A percentile compares a stretch with the other conserved stretches of the same genome.
Evolutionary conservation across 192 early-diverging fungal genomes (phyloP).

Genomic region (Linnemannia zychae): DNA sequence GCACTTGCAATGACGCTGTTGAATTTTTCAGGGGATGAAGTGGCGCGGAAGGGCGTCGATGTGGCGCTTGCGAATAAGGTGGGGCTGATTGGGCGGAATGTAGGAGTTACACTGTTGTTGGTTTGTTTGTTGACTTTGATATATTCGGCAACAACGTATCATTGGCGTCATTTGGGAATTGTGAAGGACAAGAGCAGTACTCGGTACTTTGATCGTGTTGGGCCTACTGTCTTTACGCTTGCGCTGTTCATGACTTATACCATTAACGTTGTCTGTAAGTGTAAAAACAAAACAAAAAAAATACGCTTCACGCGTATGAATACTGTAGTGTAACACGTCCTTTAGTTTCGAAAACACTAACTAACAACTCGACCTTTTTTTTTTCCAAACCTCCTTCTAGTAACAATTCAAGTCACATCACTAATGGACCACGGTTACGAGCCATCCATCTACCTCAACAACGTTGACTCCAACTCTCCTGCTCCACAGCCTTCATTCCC

Average conservation of each 20-base stretch:
- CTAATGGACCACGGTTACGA: conserved; percentile 13
- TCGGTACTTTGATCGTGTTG: conserved; percentile 45
- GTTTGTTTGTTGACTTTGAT: conserved; percentile 34
- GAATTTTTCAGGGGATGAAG: conserved; percentile 29
- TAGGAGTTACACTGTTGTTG: conserved; percentile 24
- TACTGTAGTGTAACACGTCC: background rate
- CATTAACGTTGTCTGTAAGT: conserved; percentile 45
- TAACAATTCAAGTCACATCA: conserved; percentile 35
- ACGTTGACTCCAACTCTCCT: background rate
- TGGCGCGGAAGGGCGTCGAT: background rate
- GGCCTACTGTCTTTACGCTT: conserved; percentile 35
- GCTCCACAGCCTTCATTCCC: background rate
- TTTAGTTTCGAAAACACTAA: background rate
- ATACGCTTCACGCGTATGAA: background rate
- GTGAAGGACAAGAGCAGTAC: background rate
- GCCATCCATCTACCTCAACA: conserved; percentile 18
- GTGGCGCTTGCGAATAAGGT: background rate
- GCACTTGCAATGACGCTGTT: conserved; percentile 35
- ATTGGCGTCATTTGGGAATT: conserved; percentile 46
- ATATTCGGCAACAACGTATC: conserved; percentile 15
- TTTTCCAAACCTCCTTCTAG: conserved; percentile 3
- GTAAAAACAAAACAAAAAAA: too few relatives aligned
- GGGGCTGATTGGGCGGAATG: conserved; percentile 21
- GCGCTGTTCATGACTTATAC: conserved; percentile 28
- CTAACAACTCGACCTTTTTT: background rate